Base-by-base conservation (phyloP, 768 basidiomycete genomes). In the Podaxis sp. region DNA sequence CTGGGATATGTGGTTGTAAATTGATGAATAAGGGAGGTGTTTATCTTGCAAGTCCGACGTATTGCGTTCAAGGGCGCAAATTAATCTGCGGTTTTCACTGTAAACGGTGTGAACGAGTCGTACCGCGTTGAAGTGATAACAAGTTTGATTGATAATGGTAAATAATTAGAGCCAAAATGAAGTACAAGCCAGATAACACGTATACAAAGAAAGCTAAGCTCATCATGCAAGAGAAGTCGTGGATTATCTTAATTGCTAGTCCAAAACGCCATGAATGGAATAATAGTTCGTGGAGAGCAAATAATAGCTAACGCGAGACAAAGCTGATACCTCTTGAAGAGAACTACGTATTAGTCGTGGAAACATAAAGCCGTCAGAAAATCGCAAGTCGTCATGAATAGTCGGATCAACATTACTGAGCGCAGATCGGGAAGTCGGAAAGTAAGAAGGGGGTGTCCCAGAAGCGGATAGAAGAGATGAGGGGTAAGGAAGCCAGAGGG, bases 321-420 rank as follows among this genome's bases (percentile, higher is more conserved):
- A 33, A 47, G 29, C 25, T 40, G 17, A n/a, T 8, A 22, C 29
- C 22, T 19, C 47, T 49, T 57, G 15, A 29, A 46, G 56, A 15
- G 43, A 46, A 38, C 36, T 55, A 15, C 57, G 57, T 58, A 58
- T 47, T 58, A 58, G 40, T 40, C 38, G 40, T n/a, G 36, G 13
- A 60, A 53, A 60, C 51, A 19, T 41, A 43, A 53, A 53, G 24
- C 51, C 59, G 29, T 57, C n/a, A 55, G 15, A 58, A 49, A 58
- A 46, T 43, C 17, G 46, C 57, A 50, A 50, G 27, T 9, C 25
- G 11, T 49, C 43, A 43, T 57, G 46, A 47, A 15, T 57, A 17
- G 29, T 46, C 22, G 24, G 4, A 24, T 33, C 43, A 57, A 57
- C 22, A 29, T 58, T 12, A 58, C 27, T 36, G 47, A 33, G 46